These are phyloP conservation scores for Hypomontagnella monticulosa DNA, from an alignment of 495 filamentous ascomycete genomes.

Conservation along the genomic window DNA sequence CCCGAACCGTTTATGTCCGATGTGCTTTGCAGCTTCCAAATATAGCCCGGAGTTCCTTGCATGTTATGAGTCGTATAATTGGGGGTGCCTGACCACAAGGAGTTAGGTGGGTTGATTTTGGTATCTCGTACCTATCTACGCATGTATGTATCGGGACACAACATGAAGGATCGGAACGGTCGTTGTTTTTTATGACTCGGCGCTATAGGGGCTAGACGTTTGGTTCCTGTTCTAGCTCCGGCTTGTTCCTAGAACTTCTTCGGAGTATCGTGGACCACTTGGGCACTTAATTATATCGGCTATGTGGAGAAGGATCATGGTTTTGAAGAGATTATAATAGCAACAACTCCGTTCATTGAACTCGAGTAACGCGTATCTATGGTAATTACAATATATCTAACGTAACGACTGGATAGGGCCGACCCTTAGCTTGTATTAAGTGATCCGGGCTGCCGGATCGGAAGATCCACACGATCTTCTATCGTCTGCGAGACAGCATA, in stretches of 20 bases:
- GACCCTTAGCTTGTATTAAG: slow-evolving; percentile 28
- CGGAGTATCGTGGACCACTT: neutral
- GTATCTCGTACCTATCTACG: neutral
- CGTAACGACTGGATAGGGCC: slow-evolving; percentile 34
- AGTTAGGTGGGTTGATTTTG: no score
- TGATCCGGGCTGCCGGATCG: slow-evolving; percentile 24
- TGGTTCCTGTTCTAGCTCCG: no score
- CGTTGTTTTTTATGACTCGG: no score
- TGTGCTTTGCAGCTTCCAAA: no score
- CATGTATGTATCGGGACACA: neutral
- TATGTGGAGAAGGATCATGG: neutral
- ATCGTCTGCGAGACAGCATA: slow-evolving; percentile 15
- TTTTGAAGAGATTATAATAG: neutral
- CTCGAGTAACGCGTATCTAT: slow-evolving; percentile 22
- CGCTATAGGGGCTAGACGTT: no score
- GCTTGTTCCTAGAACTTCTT: no score
- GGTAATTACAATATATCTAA: slow-evolving; percentile 29
- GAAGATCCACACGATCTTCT: slow-evolving; percentile 8
- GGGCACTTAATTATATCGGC: neutral
- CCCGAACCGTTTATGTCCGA: no score
- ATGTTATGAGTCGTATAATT: neutral
- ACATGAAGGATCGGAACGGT: no score
- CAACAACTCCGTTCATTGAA: slow-evolving; percentile 12
- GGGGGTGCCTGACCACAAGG: no score
- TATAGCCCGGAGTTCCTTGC: neutral